Evolutionary conservation across 176 grass and related monocot species (phyloP), one percentile per base, ranked within the genome.

Genomic region (Elymus sibiricus): DNA sequence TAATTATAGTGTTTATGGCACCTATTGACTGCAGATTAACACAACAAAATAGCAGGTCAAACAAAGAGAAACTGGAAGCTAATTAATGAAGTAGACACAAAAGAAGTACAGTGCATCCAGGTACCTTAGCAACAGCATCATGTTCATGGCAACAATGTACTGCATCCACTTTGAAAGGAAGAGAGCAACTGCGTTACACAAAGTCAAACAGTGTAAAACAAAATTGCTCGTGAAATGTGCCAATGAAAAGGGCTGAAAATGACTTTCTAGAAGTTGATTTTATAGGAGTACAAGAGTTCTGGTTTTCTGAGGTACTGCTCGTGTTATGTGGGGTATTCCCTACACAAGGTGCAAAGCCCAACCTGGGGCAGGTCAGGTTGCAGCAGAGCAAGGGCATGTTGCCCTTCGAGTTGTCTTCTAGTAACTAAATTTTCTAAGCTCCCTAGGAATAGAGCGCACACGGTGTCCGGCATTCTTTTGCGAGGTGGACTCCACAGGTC

Each of bases 1-100:
- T 91, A 82, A 98, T 88, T 82, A 95, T 90, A 37, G 93, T 98
- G 86, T 94, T 98, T 91, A 98, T 91, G 26, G 97, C 97, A 61
- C 97, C 97, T 79, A 98, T 98, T 71, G 92, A 92, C 97, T 98
- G 88, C 17, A 91, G 26, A 85, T 80, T 76, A 79, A 68, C 24
- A 24, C 5, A 51, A 76, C 19, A 55, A 79, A 84, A 84, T 69
- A 86, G 53, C 55, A 85, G n/a, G 56, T 86, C 34, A 82, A 84
- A 82, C 13, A 79, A 78, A 87, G 24, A 51, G 17, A 87, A 71
- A 92, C 12, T 74, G 43, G 53, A 66, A 83, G 39, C 55, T 74
- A 73, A 80, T 53, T 49, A 26, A 87, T 58, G 35, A 75, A 35
- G 53, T 55, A 83, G 62, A n/a, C 43, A 84, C 19, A 32, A 59